Conservation (phyloP, 352 stramenopile genomes). For the Thalassiosira oceanica region DNA sequence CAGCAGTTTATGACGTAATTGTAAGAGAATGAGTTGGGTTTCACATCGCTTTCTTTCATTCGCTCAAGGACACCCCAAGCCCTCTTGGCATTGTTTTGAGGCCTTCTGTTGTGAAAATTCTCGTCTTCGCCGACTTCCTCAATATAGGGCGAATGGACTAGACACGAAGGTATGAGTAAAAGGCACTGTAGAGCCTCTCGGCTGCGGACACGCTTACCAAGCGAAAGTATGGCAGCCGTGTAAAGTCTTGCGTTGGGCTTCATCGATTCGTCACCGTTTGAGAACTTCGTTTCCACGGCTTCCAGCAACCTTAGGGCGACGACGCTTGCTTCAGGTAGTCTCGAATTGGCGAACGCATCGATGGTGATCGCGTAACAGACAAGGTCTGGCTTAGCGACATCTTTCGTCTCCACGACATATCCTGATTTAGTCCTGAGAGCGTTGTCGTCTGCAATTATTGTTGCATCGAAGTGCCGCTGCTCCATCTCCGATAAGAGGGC, state of each 20-base stretch:
- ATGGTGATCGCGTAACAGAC: constrained; percentile 55
- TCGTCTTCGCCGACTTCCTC: constrained; percentile 7
- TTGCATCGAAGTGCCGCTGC: constrained; percentile 23
- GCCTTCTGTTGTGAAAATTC: not conserved
- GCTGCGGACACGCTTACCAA: too few species aligned
- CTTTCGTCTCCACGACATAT: constrained; percentile 23
- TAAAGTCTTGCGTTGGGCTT: constrained; percentile 51
- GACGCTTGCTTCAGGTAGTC: constrained; percentile 34
- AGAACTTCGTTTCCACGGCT: constrained; percentile 38
- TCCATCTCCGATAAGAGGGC: constrained; percentile 51
- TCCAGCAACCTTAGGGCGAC: constrained; percentile 29
- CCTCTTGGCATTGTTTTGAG: constrained; percentile 34
- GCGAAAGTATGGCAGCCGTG: constrained; percentile 40
- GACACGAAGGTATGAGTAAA: too few species aligned
- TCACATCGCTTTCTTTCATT: constrained; percentile 43
- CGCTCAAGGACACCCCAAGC: constrained; percentile 41
- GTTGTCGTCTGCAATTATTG: constrained; percentile 18
- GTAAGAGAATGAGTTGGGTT: constrained; percentile 51
- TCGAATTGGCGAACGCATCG: constrained; percentile 50
- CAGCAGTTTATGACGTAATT: constrained; percentile 62
- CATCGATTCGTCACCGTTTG: constrained; percentile 40
- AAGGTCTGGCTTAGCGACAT: constrained; percentile 45
- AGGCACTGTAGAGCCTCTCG: too few species aligned
- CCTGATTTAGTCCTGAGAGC: constrained; percentile 2
- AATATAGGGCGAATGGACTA: constrained; percentile 28